Conservation (phyloP, 805 yeast species). For the Isabelozyma gotoi region DNA sequence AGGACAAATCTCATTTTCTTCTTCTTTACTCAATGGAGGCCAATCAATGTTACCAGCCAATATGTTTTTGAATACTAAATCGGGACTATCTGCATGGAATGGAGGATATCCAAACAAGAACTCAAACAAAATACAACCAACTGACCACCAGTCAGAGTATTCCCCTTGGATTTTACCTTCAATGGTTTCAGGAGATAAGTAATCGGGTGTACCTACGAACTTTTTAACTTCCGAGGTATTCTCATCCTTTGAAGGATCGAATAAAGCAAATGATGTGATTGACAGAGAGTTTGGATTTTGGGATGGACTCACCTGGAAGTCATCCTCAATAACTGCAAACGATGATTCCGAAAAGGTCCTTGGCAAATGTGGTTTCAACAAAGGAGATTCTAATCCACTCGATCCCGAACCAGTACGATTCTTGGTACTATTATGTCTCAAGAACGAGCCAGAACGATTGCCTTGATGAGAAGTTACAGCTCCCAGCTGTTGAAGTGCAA, state of each 20-base stretch:
- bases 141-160: conserved; percentile 98
- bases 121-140: conserved; percentile 94
- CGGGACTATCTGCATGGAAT: conserved; percentile 80
- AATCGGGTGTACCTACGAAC: conserved; percentile 97
- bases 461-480: conserved; percentile 1
- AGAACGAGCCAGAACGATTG: conserved; percentile 5
- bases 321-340: conserved; percentile 55
- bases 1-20: conserved; percentile 51
- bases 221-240: conserved; percentile 44
- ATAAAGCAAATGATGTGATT: conserved; percentile 55
- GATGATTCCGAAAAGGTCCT: conserved; percentile 58
- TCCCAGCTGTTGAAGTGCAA: neutral
- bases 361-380: conserved; percentile 45
- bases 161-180: conserved; percentile 80
- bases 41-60: conserved; percentile 73
- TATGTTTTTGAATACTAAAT: conserved; percentile 79
- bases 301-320: conserved; percentile 30
- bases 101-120: conserved; percentile 93
- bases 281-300: conserved; percentile 13
- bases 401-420: conserved; percentile 30
- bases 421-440: conserved; percentile 2
- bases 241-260: conserved; percentile 64
- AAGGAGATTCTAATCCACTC: conserved; percentile 48
- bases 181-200: conserved; percentile 95
- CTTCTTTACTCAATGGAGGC: conserved; percentile 68